A percentile compares a stretch with the other conserved stretches of the same genome.
phyloP scores from a whole-genome alignment of 2,329 filamentous ascomycete species.

The Juglanconis juglandina region DNA sequence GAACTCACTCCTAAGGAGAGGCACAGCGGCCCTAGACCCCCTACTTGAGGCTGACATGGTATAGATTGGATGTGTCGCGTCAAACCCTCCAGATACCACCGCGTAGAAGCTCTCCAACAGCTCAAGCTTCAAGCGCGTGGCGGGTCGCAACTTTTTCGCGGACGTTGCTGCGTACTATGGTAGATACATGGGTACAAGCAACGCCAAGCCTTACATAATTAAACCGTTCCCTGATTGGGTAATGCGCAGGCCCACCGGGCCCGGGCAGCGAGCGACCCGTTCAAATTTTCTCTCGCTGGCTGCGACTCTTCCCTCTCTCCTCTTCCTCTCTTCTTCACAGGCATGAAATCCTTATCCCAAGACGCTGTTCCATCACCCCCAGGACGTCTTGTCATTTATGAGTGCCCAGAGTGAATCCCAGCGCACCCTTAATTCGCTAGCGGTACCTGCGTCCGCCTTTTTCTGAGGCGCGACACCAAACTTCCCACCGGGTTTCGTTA shows the following conservation, averaged over 20 bases:
- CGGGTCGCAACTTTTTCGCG: slow-evolving; percentile 17
- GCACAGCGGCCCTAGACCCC: slow-evolving; percentile 48
- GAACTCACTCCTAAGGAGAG: slow-evolving; percentile 46
- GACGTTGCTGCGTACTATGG: neutral
- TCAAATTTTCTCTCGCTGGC: slow-evolving; percentile 24
- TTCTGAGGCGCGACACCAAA: slow-evolving; percentile 27
- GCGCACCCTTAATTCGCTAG: slow-evolving; percentile 95
- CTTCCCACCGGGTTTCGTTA: slow-evolving; percentile 78
- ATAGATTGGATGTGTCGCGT: slow-evolving; percentile 14
- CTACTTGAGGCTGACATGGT: slow-evolving; percentile 57
- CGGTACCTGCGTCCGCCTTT: slow-evolving; percentile 65
- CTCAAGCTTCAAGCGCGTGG: slow-evolving; percentile 5
- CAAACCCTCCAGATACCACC: slow-evolving; percentile 10
- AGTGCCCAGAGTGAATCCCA: slow-evolving; percentile 74
- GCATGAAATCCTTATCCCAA: slow-evolving; percentile 95
- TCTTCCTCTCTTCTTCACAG: slow-evolving; percentile 42
- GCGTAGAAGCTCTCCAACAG: slow-evolving; percentile 15
- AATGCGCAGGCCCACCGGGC: neutral
- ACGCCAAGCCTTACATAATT: slow-evolving; percentile 1
- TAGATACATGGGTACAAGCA: slow-evolving; percentile 13
- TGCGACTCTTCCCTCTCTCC: slow-evolving; percentile 27
- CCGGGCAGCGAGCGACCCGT: neutral
- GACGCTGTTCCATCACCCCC: slow-evolving; percentile 57
- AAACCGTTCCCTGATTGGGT: neutral
- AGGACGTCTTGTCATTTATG: slow-evolving; percentile 87